Evolutionary conservation across 2,329 filamentous ascomycete genomes (phyloP).

Genomic region (Neurospora sp.): DNA sequence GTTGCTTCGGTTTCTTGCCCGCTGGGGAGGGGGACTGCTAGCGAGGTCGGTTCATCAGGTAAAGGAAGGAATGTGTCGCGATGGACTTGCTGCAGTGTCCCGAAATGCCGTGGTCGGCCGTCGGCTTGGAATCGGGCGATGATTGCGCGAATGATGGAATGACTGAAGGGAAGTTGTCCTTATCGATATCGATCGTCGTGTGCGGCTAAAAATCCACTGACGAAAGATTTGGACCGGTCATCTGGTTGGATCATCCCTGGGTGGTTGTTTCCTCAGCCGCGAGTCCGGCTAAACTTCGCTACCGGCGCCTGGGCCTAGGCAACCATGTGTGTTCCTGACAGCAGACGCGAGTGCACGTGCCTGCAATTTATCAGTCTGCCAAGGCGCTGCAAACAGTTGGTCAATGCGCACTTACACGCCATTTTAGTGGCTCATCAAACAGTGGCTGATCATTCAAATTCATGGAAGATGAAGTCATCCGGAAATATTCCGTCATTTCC

Average conservation of each 20-base stretch:
- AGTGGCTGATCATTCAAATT: background rate
- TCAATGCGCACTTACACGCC: background rate
- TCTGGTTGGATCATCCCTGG: background rate
- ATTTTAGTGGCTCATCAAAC: background rate
- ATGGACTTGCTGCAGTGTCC: background rate
- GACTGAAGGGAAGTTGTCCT: background rate
- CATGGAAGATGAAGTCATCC: too few species aligned
- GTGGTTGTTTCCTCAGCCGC: background rate
- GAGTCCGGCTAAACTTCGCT: background rate
- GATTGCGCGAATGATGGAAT: background rate
- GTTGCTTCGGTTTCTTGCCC: constrained; percentile 3
- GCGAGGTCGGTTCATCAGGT: constrained; percentile 14
- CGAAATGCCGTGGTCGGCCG: background rate
- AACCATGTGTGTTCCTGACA: background rate
- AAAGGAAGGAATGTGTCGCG: constrained; percentile 12
- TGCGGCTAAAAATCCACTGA: background rate
- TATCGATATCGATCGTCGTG: background rate
- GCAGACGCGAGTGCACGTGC: constrained; percentile 1
- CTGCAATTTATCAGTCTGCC: background rate
- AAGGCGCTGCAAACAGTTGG: background rate
- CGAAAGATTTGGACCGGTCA: background rate
- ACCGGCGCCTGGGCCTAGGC: background rate
- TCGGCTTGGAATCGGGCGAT: background rate
- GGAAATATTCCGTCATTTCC: too few species aligned
- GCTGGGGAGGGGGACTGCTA: constrained; percentile 9